Evolutionary conservation across 352 stramenopile species (phyloP).

Genomic region (Globisporangium paroecandrum): DNA sequence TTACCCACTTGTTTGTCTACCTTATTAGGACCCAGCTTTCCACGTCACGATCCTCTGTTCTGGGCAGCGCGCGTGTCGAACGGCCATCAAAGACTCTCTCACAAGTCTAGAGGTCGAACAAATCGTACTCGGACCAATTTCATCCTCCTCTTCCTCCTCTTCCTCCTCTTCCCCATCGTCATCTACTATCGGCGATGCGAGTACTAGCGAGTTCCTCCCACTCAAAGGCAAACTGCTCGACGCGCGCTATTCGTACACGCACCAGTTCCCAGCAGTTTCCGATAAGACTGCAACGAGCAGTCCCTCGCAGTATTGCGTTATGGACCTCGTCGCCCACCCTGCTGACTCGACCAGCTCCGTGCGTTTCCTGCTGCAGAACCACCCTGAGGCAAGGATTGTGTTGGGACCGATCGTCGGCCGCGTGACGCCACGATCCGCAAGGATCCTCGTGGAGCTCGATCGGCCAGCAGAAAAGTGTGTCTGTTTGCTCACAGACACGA

Average conservation of each 20-base stretch:
- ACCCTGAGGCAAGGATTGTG: conserved; percentile 38
- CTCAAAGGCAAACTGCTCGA: conserved; percentile 10
- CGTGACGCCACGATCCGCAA: conserved; percentile 43
- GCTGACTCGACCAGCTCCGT: conserved; percentile 26
- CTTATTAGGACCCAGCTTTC: conserved; percentile 30
- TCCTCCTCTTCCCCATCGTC: conserved; percentile 5
- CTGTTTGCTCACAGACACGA: conserved; percentile 37
- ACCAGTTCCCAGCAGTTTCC: conserved; percentile 22
- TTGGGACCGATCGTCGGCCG: conserved; percentile 62
- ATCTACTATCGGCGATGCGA: neutral
- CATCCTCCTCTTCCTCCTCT: conserved; percentile 16
- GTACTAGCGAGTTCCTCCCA: conserved; percentile 6
- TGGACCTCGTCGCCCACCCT: conserved; percentile 51
- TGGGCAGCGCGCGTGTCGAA: conserved; percentile 27
- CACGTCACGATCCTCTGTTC: conserved; percentile 43
- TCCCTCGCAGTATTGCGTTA: conserved; percentile 33
- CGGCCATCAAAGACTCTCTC: conserved; percentile 31
- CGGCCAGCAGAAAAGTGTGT: conserved; percentile 28
- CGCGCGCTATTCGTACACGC: conserved; percentile 19
- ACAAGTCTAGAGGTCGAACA: conserved; percentile 39
- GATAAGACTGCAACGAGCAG: neutral
- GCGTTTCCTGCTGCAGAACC: conserved; percentile 35
- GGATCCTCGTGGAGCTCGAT: conserved; percentile 67
- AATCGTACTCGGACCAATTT: conserved; percentile 41
- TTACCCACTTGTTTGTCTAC: neutral